Conservation (phyloP, 805 yeast genomes). For the Blastobotrys americana region DNA sequence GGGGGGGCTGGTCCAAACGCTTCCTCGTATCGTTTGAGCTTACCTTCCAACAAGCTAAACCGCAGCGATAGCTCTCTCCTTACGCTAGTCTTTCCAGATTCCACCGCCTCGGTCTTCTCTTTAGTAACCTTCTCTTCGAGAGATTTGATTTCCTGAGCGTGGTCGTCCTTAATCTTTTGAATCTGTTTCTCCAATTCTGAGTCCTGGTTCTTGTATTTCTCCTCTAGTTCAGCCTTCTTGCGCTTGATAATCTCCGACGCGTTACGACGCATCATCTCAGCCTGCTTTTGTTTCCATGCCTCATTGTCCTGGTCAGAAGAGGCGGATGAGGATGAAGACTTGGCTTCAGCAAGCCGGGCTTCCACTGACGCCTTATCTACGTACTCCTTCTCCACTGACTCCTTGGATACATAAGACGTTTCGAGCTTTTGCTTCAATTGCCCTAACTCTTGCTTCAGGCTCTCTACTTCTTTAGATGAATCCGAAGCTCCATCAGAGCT, state of each 20-base stretch:
- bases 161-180: background rate
- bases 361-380: background rate
- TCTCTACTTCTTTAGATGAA: conserved; percentile 19
- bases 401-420: background rate
- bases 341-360: conserved; percentile 3
- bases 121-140: background rate
- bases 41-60: background rate
- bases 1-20: background rate
- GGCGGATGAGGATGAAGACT: background rate
- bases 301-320: conserved; percentile 1
- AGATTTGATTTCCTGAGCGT: background rate
- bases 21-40: background rate
- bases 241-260: background rate
- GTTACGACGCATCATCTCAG: background rate
- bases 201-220: conserved; percentile 4
- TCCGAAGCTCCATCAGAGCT: background rate
- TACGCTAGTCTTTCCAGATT: background rate
- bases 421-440: conserved; percentile 19
- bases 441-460: conserved; percentile 19
- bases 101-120: background rate
- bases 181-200: conserved; percentile 8
- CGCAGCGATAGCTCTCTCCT: conserved; percentile 1
- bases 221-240: background rate
- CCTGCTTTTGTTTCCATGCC: background rate
- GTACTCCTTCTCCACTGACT: background rate